These are phyloP conservation scores for Aspergillus ibericus DNA, from an alignment of 2,329 filamentous ascomycete genomes.

Conservation along the genomic window DNA sequence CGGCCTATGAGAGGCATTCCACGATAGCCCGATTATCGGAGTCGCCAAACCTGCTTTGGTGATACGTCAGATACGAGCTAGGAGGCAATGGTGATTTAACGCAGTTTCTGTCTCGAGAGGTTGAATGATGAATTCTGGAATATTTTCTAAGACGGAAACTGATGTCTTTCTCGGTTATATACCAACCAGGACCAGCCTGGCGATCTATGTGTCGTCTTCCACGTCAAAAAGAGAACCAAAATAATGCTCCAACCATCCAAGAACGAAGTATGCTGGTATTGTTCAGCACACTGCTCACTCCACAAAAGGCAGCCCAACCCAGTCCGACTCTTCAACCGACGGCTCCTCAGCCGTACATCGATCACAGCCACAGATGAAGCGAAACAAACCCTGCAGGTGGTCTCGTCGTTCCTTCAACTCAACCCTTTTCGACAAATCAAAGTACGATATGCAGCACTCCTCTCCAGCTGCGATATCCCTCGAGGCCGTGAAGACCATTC, in stretches of 20 bases:
- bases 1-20: background rate
- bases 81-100: too few relatives aligned
- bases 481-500: slow-evolving; percentile 33
- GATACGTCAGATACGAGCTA: too few relatives aligned
- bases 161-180: too few relatives aligned
- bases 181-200: too few relatives aligned
- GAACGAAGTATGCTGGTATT: too few relatives aligned
- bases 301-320: slow-evolving; percentile 1
- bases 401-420: slow-evolving; percentile 23
- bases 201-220: too few relatives aligned
- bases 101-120: too few relatives aligned
- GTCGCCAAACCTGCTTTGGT: too few relatives aligned
- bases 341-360: slow-evolving; percentile 27
- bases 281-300: background rate
- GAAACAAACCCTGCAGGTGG: slow-evolving; percentile 27
- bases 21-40: background rate
- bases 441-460: slow-evolving; percentile 38
- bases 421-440: slow-evolving; percentile 26
- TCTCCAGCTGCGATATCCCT: slow-evolving; percentile 30
- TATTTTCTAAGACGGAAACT: too few relatives aligned
- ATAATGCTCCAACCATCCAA: too few relatives aligned
- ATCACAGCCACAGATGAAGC: slow-evolving; percentile 31
- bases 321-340: background rate
- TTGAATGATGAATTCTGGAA: too few relatives aligned
- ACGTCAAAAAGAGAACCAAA: too few relatives aligned